phyloP scores from a whole-genome alignment of 192 early-diverging fungal species.

The Coemansia sp. region DNA sequence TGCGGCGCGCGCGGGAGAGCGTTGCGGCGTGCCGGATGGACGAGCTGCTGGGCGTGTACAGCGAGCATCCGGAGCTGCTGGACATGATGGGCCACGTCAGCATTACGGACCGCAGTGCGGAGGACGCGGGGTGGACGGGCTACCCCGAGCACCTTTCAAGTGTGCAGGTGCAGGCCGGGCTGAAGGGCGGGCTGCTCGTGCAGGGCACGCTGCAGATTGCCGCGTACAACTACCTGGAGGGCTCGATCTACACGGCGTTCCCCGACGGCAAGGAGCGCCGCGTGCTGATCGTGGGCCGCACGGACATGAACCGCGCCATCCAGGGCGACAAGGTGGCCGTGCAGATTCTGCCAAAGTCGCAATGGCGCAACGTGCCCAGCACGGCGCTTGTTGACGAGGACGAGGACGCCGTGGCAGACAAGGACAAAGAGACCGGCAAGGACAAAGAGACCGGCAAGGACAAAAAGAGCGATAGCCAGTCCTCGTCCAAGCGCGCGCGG shows the following conservation, averaged over 20 bases:
- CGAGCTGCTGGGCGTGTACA: constrained; percentile 72
- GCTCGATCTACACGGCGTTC: constrained; percentile 69
- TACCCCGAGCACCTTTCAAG: constrained; percentile 71
- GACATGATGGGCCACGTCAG: constrained; percentile 79
- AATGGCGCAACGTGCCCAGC: constrained; percentile 79
- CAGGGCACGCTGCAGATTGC: constrained; percentile 85
- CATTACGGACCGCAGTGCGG: constrained; percentile 36
- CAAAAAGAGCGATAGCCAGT: no score
- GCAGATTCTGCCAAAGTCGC: constrained; percentile 75
- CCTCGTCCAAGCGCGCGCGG: constrained; percentile 30
- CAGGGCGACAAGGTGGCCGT: constrained; percentile 93
- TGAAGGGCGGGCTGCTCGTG: constrained; percentile 75
- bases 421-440: neutral
- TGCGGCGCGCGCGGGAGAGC: constrained; percentile 64
- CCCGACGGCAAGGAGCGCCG: constrained; percentile 69
- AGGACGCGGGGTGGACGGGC: constrained; percentile 54
- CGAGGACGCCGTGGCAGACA: constrained; percentile 50
- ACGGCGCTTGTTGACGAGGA: constrained; percentile 72
- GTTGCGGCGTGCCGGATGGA: constrained; percentile 72
- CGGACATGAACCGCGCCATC: constrained; percentile 84
- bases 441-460: no score
- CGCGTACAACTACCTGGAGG: constrained; percentile 86
- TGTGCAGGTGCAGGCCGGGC: constrained; percentile 77
- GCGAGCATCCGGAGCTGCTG: constrained; percentile 80
- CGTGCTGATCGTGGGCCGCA: constrained; percentile 79